phyloP scores from a whole-genome alignment of 257 asterid species.

The Nicotiana undulata region DNA sequence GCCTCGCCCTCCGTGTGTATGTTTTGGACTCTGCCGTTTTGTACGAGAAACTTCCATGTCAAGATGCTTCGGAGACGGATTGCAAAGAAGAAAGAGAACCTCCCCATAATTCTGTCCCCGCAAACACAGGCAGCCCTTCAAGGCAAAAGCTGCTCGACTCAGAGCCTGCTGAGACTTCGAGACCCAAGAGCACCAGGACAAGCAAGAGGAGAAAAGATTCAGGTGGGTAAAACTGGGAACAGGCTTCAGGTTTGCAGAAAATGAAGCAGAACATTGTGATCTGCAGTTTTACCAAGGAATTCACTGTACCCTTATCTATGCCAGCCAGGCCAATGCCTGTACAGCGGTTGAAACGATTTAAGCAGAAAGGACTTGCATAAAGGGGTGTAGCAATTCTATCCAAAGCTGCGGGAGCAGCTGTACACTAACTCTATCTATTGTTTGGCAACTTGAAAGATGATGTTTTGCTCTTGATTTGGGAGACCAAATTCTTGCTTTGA shows the following conservation, averaged over 20 bases:
- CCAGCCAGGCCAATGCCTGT: neutral
- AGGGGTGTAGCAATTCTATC: neutral
- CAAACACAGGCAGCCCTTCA: constrained; percentile 37
- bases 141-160: constrained; percentile 43
- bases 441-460: neutral
- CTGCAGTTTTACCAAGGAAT: neutral
- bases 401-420: neutral
- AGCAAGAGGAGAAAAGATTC: constrained; percentile 61
- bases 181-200: constrained; percentile 54
- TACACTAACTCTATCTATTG: neutral
- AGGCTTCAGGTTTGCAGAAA: neutral
- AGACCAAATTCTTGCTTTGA: neutral
- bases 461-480: neutral
- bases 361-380: neutral
- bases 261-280: neutral
- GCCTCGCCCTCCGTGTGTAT: constrained; percentile 75
- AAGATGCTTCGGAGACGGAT: constrained; percentile 25
- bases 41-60: constrained; percentile 48
- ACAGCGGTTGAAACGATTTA: neutral
- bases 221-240: constrained; percentile 22
- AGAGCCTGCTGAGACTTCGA: constrained; percentile 52
- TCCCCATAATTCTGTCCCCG: constrained; percentile 25
- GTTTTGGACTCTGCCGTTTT: constrained; percentile 72
- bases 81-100: constrained; percentile 34
- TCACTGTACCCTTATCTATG: neutral